phyloP scores from a whole-genome alignment of 768 basidiomycete genomes.

The Pisolithus orientalis region DNA sequence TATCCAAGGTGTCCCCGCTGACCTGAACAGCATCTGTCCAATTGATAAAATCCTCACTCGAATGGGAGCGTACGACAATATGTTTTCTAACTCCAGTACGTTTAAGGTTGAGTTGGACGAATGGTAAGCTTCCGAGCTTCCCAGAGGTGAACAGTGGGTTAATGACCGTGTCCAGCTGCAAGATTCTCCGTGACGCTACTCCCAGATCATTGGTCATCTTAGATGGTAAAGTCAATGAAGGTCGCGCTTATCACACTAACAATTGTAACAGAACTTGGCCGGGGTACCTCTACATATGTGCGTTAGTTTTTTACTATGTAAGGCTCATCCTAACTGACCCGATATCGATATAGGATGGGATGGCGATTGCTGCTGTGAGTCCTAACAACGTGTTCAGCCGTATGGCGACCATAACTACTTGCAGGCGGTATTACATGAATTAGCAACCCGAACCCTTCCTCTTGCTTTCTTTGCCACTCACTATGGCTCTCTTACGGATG shows the following conservation, averaged over 20 bases:
- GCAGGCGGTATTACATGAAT: constrained; percentile 87
- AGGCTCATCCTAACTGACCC: constrained; percentile 9
- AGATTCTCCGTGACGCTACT: constrained; percentile 89
- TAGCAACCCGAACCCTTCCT: constrained; percentile 88
- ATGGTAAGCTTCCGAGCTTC: constrained; percentile 46
- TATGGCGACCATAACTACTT: constrained; percentile 1
- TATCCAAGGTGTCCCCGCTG: constrained; percentile 1
- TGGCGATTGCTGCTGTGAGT: constrained; percentile 90
- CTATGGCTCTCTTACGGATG: constrained; percentile 92
- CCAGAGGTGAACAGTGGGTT: not conserved
- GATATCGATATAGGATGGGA: constrained; percentile 66
- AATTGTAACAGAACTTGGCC: constrained; percentile 66
- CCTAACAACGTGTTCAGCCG: not conserved
- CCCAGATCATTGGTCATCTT: constrained; percentile 91
- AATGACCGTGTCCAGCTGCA: constrained; percentile 51
- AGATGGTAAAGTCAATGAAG: constrained; percentile 55
- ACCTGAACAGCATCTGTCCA: constrained; percentile 60
- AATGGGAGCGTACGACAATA: constrained; percentile 98
- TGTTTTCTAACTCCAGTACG: constrained; percentile 91
- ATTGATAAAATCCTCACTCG: constrained; percentile 91
- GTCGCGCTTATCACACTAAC: constrained; percentile 8
- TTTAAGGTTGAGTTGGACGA: constrained; percentile 99
- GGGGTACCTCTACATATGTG: constrained; percentile 93
- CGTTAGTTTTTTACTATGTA: constrained; percentile 15
- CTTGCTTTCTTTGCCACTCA: constrained; percentile 97